Percentiles rank a stretch among this genome's conserved stretches.
phyloP scores from a whole-genome alignment of 345 rosid species.

The Eucalyptus grandis region DNA sequence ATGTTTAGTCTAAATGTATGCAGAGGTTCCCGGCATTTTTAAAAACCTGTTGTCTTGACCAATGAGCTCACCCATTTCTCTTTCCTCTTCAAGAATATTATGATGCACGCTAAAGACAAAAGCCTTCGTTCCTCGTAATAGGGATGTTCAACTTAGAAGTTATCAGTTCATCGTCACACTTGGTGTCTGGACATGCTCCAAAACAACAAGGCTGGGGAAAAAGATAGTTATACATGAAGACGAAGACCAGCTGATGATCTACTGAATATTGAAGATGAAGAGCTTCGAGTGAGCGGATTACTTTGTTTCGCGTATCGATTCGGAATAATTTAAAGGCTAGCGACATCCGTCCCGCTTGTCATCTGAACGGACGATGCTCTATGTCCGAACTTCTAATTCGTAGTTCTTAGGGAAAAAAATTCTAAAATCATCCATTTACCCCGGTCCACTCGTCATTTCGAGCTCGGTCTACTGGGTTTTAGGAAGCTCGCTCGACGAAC shows the following conservation, averaged over 20 bases:
- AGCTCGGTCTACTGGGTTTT: neutral
- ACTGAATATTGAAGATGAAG: neutral
- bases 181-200: neutral
- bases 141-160: neutral
- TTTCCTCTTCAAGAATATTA: neutral
- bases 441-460: neutral
- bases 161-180: neutral
- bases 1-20: neutral
- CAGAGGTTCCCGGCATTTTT: neutral
- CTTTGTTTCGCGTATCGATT: neutral
- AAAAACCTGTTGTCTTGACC: neutral
- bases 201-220: neutral
- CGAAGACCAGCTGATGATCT: neutral
- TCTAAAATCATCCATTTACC: neutral
- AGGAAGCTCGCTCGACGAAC: neutral
- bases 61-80: neutral
- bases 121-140: neutral
- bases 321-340: neutral
- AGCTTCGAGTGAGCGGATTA: neutral
- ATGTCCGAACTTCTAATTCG: neutral
- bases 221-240: neutral
- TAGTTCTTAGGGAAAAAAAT: neutral
- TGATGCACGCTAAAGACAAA: neutral
- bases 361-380: neutral
- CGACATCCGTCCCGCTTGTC: neutral